Evolutionary conservation across 768 basidiomycete species (phyloP), one percentile per base, ranked within the genome.

Genomic region (Amanita pseudoporphyria): DNA sequence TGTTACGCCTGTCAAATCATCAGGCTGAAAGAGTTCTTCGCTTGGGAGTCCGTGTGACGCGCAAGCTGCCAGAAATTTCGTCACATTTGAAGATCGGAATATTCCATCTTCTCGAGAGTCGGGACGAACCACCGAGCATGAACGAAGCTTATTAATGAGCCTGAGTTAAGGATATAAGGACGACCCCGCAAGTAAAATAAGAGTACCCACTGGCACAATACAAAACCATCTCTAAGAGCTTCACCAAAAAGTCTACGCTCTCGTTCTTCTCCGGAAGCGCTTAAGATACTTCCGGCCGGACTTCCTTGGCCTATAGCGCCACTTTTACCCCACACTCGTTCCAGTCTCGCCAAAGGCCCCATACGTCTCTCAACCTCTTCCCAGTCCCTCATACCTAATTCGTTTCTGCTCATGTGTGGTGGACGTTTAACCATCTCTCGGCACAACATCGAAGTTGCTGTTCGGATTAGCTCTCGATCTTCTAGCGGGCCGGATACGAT

Each of bases 151-250:
- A 66, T 89, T 89, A 71, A 89, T 73, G 53, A 91, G 73, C 54
- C 90, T 92, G 58, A 19, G 35, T 43, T 16, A 32, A 43, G 22
- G 18, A 16, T 18, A 28, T 50, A 35, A 51, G 45, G 46, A 22
- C 33, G 14, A 16, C 55, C 46, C 58, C 48, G 57, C 53, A 57
- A 39, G 58, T 38, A 52, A 49, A 61, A 36, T 55, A 45, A 56
- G 47, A 32, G 19, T 22, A 81, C 91, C 69, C 60, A 94, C 92
- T 88, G 83, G 80, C 92, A 93, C 19, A 95, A 73, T 18, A 94
- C 77, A 63, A 82, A 85, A 1, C 92, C 92, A 67, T 95, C 92
- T 57, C 80, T 68, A 49, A 94, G 61, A 0, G 86, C 81, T 47
- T 92, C 87, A 30, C 73, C 70, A 58, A 93, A 95, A 28, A 78